These are phyloP conservation scores for Naganishia randhawae DNA, from an alignment of 768 basidiomycete species.

Conservation along the genomic window DNA sequence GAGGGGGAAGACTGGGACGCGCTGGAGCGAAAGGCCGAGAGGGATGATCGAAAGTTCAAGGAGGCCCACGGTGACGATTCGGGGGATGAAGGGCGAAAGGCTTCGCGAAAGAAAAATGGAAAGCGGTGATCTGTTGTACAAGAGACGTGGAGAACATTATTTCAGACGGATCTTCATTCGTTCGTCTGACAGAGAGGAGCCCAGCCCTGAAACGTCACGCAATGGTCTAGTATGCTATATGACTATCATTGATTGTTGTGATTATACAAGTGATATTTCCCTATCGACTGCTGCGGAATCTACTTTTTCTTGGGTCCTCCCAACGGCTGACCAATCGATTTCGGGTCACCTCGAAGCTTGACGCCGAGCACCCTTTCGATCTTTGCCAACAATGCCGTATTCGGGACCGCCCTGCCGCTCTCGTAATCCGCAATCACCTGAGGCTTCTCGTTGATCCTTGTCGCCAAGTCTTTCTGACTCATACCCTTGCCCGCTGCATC, in stretches of 20 bases:
- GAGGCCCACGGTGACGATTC: constrained; percentile 43
- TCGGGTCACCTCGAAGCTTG: constrained; percentile 72
- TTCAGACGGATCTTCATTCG: neutral
- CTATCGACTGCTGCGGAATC: neutral
- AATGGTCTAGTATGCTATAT: neutral
- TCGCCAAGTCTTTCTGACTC: constrained; percentile 87
- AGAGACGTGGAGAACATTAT: neutral
- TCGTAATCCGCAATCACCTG: constrained; percentile 65
- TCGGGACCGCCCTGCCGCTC: constrained; percentile 79
- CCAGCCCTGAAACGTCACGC: neutral
- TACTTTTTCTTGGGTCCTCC: constrained; percentile 48
- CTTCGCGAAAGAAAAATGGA: constrained; percentile 45
- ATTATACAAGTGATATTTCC: constrained; percentile 19
- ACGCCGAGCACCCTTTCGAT: constrained; percentile 79
- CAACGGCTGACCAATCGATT: constrained; percentile 48
- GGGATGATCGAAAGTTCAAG: constrained; percentile 58
- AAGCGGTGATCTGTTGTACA: constrained; percentile 19
- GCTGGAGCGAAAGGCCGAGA: constrained; percentile 83
- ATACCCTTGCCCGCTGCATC: constrained; percentile 53
- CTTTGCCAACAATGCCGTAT: constrained; percentile 78
- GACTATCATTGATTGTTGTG: neutral
- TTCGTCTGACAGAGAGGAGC: neutral
- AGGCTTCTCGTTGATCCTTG: constrained; percentile 89
- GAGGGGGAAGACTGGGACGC: constrained; percentile 92
- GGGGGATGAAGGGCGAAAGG: constrained; percentile 42